These are phyloP conservation scores for Cladorrhinum sp. DNA, from an alignment of 2,329 filamentous ascomycete genomes.

Conservation along the genomic window DNA sequence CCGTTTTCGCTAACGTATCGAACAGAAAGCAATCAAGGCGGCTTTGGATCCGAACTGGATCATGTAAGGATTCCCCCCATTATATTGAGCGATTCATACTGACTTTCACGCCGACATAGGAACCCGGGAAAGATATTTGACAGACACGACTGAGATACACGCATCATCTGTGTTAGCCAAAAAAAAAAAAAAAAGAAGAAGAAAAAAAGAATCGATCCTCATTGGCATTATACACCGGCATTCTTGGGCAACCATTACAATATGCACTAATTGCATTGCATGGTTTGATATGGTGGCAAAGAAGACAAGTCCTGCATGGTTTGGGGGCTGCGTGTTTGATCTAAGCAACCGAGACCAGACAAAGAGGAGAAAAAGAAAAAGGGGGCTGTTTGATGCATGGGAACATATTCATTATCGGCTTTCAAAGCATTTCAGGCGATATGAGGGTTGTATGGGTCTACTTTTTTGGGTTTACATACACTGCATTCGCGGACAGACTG, in stretches of 20 bases:
- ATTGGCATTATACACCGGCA: constrained; percentile 16
- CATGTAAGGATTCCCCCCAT: constrained; percentile 44
- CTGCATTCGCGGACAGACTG: background rate
- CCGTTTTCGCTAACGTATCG: background rate
- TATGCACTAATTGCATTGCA: background rate
- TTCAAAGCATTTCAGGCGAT: too few relatives aligned
- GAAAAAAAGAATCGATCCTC: background rate
- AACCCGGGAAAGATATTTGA: constrained; percentile 94
- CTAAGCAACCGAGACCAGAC: background rate
- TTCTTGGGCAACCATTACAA: constrained; percentile 12
- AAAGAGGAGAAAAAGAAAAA: background rate
- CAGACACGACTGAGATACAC: constrained; percentile 34
- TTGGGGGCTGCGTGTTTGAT: too few relatives aligned
- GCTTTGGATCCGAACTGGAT: constrained; percentile 83
- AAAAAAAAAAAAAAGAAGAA: background rate
- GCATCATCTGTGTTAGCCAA: background rate
- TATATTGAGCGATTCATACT: background rate
- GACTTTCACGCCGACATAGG: constrained; percentile 21
- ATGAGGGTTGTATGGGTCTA: background rate
- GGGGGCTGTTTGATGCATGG: background rate
- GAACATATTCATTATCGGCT: background rate
- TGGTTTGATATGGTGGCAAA: background rate
- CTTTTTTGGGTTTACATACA: background rate
- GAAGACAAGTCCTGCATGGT: background rate
- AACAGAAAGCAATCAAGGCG: constrained; percentile 66